Evolutionary conservation across 306 rosid species (phyloP), one percentile per base, ranked within the genome.

Genomic region (Trifolium fragiferum): DNA sequence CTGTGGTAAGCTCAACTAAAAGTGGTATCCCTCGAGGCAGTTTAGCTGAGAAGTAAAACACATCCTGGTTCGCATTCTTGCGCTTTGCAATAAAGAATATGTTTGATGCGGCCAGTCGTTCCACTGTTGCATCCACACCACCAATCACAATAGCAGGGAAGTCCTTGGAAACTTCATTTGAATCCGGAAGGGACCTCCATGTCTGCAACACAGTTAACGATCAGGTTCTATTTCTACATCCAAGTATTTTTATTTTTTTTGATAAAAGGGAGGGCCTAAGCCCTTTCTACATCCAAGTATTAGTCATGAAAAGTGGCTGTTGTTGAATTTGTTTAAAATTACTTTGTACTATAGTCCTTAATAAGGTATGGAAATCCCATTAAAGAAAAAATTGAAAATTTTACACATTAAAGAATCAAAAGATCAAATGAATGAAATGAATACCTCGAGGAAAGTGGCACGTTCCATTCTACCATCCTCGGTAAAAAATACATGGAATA

Each of bases 381-480:
- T 35, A 14, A 50, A 55, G 67, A 51, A 71, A 60, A 65, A 15
- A 61, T 3, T 67, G 46, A 15, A 75, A 46, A 76, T 6, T 49
- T 41, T 6, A 32, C 63, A 60, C 35, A 10, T 33, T 12, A 66
- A 67, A 59, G 65, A 50, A 30, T 49, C 13, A 23, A 30, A 47
- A 43, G 47, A 44, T 72, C 65, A 47, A 53, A 74, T 32, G 59
- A 49, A 70, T 43, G 73, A 73, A 65, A 75, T 53, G 47, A 44
- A 77, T 90, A 94, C 99, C 99, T 94, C 98, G 11, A 94, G 93
- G 82, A 94, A 94, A 74, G 75, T 71, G 23, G 87, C 84, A 58
- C 99, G 98, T 82, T 94, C 99, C 99, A 94, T 94, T 86, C 85
- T 83, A 55, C 99, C 99, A 81, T 94, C 99, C 88, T 94, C 98